Base-by-base conservation (phyloP, 805 yeast genomes). In the Starmerella stigmatis region DNA sequence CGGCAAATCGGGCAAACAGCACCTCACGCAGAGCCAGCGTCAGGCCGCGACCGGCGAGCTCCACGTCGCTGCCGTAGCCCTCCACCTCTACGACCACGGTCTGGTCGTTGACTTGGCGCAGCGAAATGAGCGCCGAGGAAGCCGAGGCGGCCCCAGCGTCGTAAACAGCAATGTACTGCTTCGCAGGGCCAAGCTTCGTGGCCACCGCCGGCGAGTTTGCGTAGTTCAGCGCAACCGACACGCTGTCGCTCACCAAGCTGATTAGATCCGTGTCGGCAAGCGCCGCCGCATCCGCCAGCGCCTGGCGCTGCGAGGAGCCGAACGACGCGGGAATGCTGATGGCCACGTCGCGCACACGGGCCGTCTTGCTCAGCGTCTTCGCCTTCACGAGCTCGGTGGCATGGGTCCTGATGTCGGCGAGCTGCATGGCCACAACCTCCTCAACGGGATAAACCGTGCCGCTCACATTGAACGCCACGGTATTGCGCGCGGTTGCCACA, bases 71-170 rank as follows among this genome's bases (percentile, higher is more conserved):
- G 0, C 89, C 86, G 49, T 78, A 75, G 25, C 86, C 86, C 58
- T 78, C 81, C 22, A 85, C 72, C 30, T 76, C 81, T 30, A 86
- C 66, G 8, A 59, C 58, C 11, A 71, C 53, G 40, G 55, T 49
- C 25, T 55, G 40, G 43, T 52, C 51, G 43, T 53, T 66, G 19
- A 10, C 30, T 17, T 35, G 35, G 16, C 22, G 21, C 29, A 52
- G 26, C 15, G 50, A 32, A 41, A 86, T 75, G n/a, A 92, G 65
- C 0, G 97, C 82, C 1, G 94, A 94, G 45, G 79, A 76, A 0
- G 94, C 82, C 0, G 94, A 79, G 1, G 94, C 94, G 5, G 95
- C 89, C 38, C 98, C 98, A 74, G 83, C 75, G 61, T 92, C 98
- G 60, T 80, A 86, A 28, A 92, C 73, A 41, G 86, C 60, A 59